phyloP scores from a whole-genome alignment of 2,329 filamentous ascomycete genomes.

The Paecilomyces fulvus region DNA sequence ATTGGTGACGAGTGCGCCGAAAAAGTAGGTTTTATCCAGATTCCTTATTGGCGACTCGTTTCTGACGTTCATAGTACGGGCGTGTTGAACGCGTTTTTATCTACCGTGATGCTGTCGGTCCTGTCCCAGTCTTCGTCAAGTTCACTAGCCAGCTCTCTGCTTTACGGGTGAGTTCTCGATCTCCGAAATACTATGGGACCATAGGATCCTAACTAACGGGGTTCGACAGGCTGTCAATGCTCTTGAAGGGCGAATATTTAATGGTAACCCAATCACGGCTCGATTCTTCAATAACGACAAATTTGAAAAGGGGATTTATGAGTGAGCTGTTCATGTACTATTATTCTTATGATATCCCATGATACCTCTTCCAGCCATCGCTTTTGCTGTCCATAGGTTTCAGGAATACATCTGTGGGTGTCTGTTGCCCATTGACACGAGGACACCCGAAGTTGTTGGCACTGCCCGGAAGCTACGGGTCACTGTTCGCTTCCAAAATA shows the following conservation, averaged over 20 bases:
- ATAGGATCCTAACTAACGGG: slow-evolving; percentile 9
- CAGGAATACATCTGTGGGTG: neutral
- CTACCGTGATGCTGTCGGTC: slow-evolving; percentile 47
- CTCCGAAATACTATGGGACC: neutral
- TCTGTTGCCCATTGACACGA: too few species aligned
- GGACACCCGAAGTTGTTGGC: too few species aligned
- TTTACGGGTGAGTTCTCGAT: slow-evolving; percentile 55
- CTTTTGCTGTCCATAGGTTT: neutral
- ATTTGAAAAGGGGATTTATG: slow-evolving; percentile 63
- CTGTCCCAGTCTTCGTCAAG: slow-evolving; percentile 75
- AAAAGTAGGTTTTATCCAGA: slow-evolving; percentile 44
- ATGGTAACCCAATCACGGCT: slow-evolving; percentile 74
- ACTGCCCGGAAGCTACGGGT: too few species aligned
- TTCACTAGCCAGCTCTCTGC: slow-evolving; percentile 82
- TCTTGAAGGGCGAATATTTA: slow-evolving; percentile 78
- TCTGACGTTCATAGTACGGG: slow-evolving; percentile 50
- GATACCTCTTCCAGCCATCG: neutral
- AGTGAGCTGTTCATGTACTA: slow-evolving; percentile 11
- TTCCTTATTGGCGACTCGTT: neutral
- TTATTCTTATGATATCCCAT: neutral
- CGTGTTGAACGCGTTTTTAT: slow-evolving; percentile 73
- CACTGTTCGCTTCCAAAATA: too few species aligned
- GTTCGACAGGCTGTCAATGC: slow-evolving; percentile 69
- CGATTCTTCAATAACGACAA: slow-evolving; percentile 73
- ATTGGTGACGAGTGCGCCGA: slow-evolving; percentile 90